Base-by-base conservation (phyloP, 169 alveolate genomes). In the Cryptosporidium bovis region DNA sequence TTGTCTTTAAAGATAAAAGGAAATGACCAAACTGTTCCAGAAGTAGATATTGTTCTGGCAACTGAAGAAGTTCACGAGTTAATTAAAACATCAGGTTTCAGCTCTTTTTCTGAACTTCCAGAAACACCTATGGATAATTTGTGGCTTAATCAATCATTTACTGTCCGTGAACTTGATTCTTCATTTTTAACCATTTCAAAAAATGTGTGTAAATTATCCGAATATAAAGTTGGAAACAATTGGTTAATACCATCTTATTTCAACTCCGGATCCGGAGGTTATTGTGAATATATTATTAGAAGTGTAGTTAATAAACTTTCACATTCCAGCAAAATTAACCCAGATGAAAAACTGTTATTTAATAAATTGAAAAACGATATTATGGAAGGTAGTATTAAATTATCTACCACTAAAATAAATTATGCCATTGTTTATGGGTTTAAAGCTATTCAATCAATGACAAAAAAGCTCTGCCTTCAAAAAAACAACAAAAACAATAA, bases 251-350 rank as follows among this genome's bases (percentile, higher is more conserved):
- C 87, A 16, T 77, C 84, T n/a, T 60, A 62, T 62, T 82, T 46
- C 53, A 83, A 90, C 58, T 51, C 82, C 84, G 84, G 94, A 20
- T 93, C 96, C 1, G 94, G 94, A 71, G 94, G 92, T 50, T 95
- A 92, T 83, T 69, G 91, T 40, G 96, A 94, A 71, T 95, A 87
- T 82, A 90, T 95, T 12, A 67, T 92, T 10, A 83, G 91, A 77
- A 87, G 92, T 83, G 84, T 90, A 46, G 87, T 77, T 20, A 62
- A 60, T 12, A 71, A 77, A 24, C 64, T 58, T 24, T 29, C 29
- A 8, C 51, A 66, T 33, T 24, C 24, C 20, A 18, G 36, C 10
- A 60, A 55, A 44, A 64, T 34, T 31, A 29, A 60, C 5, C 1
- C 48, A 0, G 51, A 33, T 3, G 40, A 8, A 16, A 16, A 56